phyloP scores from a whole-genome alignment of 1,284 basidiomycete genomes.

The Heterobasidion parviporum region DNA sequence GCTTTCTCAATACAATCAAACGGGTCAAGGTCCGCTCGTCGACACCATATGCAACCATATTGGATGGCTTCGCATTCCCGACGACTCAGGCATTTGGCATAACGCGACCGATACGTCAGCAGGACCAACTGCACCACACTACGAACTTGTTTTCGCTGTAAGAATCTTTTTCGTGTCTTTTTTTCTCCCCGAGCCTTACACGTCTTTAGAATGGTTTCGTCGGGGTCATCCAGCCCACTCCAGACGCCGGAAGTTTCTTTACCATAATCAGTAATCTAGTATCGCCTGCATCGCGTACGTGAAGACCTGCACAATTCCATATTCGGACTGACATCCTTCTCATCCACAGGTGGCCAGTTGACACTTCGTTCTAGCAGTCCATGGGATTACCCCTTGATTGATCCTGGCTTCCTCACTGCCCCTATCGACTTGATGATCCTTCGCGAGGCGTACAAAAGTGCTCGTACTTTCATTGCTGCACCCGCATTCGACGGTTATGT shows the following conservation, averaged over 20 bases:
- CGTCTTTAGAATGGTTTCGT: conserved; percentile 6
- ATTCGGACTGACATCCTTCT: conserved; percentile 11
- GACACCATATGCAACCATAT: conserved; percentile 9
- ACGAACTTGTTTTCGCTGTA: conserved; percentile 8
- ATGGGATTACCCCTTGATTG: conserved; percentile 15
- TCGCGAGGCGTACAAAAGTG: conserved; percentile 8
- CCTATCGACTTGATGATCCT: conserved; percentile 11
- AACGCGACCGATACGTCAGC: conserved; percentile 24
- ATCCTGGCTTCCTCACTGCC: conserved; percentile 14
- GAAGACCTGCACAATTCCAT: not conserved
- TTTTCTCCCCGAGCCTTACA: not conserved
- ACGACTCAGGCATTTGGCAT: conserved; percentile 21
- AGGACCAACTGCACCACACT: conserved; percentile 18
- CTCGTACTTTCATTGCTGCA: conserved; percentile 9
- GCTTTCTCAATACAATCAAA: conserved; percentile 11
- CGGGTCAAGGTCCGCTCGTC: conserved; percentile 9
- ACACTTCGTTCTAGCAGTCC: conserved; percentile 14
- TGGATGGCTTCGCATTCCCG: conserved; percentile 22
- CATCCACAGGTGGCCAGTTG: conserved; percentile 16
- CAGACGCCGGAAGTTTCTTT: conserved; percentile 15
- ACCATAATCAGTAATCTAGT: conserved; percentile 13
- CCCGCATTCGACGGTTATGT: conserved; percentile 12
- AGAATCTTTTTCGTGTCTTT: not conserved
- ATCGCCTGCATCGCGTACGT: conserved; percentile 12
- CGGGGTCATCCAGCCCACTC: conserved; percentile 5